phyloP scores from a whole-genome alignment of 2,329 filamentous ascomycete species.

The Penicillium sp. region DNA sequence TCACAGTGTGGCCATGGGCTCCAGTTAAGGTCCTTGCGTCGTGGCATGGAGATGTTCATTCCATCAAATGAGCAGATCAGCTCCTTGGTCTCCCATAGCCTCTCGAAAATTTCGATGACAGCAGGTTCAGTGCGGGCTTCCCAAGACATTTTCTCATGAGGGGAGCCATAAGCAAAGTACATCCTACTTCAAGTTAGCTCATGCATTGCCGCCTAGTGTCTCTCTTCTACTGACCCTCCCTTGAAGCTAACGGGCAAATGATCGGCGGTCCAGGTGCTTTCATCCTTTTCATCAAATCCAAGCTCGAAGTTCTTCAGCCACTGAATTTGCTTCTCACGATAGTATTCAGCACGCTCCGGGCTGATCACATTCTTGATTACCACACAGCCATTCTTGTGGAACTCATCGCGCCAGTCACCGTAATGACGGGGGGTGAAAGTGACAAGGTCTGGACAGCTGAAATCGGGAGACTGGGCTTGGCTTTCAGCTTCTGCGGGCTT shows the following conservation, averaged over 20 bases:
- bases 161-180: conserved; percentile 36
- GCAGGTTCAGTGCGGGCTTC: conserved; percentile 49
- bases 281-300: conserved; percentile 46
- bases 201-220: too few relatives aligned
- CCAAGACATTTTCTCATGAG: conserved; percentile 52
- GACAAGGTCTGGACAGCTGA: conserved; percentile 1
- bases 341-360: conserved; percentile 44
- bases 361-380: conserved; percentile 48
- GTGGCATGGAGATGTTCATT: conserved; percentile 51
- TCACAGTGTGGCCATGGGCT: conserved; percentile 53
- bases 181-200: conserved; percentile 12
- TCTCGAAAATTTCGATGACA: conserved; percentile 47
- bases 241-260: conserved; percentile 51
- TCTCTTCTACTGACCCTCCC: conserved; percentile 42
- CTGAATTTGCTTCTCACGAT: conserved; percentile 45
- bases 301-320: conserved; percentile 50
- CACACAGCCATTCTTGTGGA: conserved; percentile 46
- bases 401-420: conserved; percentile 49
- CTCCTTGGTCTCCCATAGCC: conserved; percentile 43
- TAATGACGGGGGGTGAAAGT: conserved; percentile 12
- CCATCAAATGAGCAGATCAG: conserved; percentile 26
- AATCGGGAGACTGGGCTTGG: neutral
- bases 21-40: conserved; percentile 44
- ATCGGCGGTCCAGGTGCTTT: conserved; percentile 48
- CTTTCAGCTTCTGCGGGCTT: neutral